Percentiles rank a stretch among this genome's conserved stretches.
These are phyloP conservation scores for Endoconidiophora laricicola DNA, from an alignment of 2,329 filamentous ascomycete genomes.

Conservation along the genomic window DNA sequence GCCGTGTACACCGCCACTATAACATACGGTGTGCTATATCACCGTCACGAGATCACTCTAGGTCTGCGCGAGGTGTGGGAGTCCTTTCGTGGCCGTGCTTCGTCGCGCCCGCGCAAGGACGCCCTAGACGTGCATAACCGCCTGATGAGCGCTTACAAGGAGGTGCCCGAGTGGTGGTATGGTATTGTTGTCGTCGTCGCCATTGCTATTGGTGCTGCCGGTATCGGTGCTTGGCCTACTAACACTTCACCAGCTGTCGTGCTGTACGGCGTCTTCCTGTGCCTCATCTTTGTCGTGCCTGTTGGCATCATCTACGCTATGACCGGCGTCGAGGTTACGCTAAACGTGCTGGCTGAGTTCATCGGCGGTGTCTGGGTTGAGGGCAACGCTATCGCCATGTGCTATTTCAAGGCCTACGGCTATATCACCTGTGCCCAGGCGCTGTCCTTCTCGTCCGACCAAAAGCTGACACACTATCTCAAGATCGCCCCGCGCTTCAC, in stretches of 20 bases:
- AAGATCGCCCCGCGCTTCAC: conserved; percentile 45
- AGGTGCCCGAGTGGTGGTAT: conserved; percentile 41
- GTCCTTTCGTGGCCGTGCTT: conserved; percentile 24
- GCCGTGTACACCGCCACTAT: conserved; percentile 35
- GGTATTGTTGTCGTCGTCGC: conserved; percentile 25
- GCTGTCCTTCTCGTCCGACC: conserved; percentile 32
- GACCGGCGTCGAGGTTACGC: conserved; percentile 33
- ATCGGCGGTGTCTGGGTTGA: conserved; percentile 34
- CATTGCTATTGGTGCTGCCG: conserved; percentile 29
- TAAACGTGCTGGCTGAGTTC: conserved; percentile 37
- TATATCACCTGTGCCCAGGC: conserved; percentile 34
- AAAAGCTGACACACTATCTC: conserved; percentile 37
- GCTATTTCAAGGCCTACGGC: conserved; percentile 37
- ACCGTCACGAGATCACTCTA: conserved; percentile 32
- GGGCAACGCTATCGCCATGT: conserved; percentile 35
- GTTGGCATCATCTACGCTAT: conserved; percentile 36
- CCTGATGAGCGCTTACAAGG: conserved; percentile 20
- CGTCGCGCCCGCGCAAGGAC: conserved; percentile 19
- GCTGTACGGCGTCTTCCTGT: conserved; percentile 33
- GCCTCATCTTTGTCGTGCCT: conserved; percentile 33
- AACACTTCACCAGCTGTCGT: conserved; percentile 34
- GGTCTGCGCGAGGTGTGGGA: conserved; percentile 31
- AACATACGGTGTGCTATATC: conserved; percentile 33
- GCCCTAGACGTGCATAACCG: conserved; percentile 20
- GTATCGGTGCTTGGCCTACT: conserved; percentile 31